Conservation (phyloP, 495 filamentous ascomycete genomes). For the Tuber umbilicatum region DNA sequence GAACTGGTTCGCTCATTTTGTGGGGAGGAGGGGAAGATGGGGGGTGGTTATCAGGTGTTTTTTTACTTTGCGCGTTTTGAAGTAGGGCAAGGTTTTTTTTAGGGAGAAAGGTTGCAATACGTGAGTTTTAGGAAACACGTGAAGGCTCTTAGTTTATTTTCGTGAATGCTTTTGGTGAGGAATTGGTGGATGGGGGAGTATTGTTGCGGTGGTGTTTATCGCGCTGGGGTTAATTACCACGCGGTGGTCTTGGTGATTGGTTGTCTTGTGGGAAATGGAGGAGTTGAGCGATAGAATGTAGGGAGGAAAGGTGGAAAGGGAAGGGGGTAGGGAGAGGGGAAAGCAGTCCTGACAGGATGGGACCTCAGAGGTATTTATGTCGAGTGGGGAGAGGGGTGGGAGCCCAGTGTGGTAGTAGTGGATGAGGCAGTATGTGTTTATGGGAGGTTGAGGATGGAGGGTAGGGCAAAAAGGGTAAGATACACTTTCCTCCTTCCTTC, state of each 20-base stretch:
- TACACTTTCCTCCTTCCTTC: conserved; percentile 5
- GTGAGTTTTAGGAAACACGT: not conserved
- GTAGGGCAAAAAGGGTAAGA: conserved; percentile 11
- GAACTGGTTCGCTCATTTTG: conserved; percentile 44
- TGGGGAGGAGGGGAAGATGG: conserved; percentile 22
- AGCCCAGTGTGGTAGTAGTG: conserved; percentile 24
- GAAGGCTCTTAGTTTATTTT: not conserved
- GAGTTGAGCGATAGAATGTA: conserved; percentile 10
- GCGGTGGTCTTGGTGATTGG: conserved; percentile 34
- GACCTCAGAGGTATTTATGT: conserved; percentile 39
- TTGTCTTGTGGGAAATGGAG: conserved; percentile 10
- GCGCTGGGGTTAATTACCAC: conserved; percentile 54
- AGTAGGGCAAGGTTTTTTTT: conserved; percentile 44
- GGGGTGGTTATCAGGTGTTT: conserved; percentile 10
- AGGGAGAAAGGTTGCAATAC: not conserved
- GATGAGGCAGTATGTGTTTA: conserved; percentile 27
- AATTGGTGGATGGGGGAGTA: conserved; percentile 40
- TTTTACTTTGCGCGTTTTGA: conserved; percentile 40
- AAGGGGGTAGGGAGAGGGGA: conserved; percentile 25
- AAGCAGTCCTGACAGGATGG: conserved; percentile 7
- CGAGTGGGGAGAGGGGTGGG: conserved; percentile 27
- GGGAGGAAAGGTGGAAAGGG: conserved; percentile 14
- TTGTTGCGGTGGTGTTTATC: conserved; percentile 66
- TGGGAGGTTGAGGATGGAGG: conserved; percentile 28
- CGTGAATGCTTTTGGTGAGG: not conserved